Conservation (phyloP, 2,329 filamentous ascomycete species). For the Mycosphaerella sp. region DNA sequence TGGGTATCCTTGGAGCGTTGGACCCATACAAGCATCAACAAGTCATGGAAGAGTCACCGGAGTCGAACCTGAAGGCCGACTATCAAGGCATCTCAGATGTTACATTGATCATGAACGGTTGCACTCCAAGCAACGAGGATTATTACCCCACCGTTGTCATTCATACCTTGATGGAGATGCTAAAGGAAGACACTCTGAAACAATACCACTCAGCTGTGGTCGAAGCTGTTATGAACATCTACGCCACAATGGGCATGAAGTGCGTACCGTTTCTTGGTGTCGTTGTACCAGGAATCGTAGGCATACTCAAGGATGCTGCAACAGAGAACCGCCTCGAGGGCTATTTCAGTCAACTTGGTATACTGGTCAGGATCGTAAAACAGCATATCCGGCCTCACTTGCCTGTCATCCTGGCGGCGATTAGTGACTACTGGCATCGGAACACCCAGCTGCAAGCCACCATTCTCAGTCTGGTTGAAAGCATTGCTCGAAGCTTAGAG, state of each 20-base stretch:
- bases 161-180: slow-evolving; percentile 83
- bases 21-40: slow-evolving; percentile 97
- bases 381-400: slow-evolving; percentile 93
- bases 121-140: slow-evolving; percentile 94
- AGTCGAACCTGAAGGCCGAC: slow-evolving; percentile 65
- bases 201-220: slow-evolving; percentile 92
- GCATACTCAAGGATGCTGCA: slow-evolving; percentile 77
- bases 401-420: slow-evolving; percentile 74
- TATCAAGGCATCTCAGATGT: slow-evolving; percentile 78
- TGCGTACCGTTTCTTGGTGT: slow-evolving; percentile 91
- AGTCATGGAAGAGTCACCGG: slow-evolving; percentile 81
- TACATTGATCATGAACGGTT: slow-evolving; percentile 92
- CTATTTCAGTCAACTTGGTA: slow-evolving; percentile 94
- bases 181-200: slow-evolving; percentile 82
- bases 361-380: slow-evolving; percentile 87
- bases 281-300: slow-evolving; percentile 89
- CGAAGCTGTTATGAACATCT: slow-evolving; percentile 98
- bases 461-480: slow-evolving; percentile 85
- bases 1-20: slow-evolving; percentile 89
- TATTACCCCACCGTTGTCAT: slow-evolving; percentile 99
- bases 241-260: slow-evolving; percentile 90
- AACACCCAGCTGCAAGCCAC: slow-evolving; percentile 79
- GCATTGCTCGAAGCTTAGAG: slow-evolving; percentile 86
- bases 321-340: slow-evolving; percentile 65
- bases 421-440: slow-evolving; percentile 85